phyloP scores from a whole-genome alignment of 139 green algal genomes.

The Auxenochlorella protothecoides region DNA sequence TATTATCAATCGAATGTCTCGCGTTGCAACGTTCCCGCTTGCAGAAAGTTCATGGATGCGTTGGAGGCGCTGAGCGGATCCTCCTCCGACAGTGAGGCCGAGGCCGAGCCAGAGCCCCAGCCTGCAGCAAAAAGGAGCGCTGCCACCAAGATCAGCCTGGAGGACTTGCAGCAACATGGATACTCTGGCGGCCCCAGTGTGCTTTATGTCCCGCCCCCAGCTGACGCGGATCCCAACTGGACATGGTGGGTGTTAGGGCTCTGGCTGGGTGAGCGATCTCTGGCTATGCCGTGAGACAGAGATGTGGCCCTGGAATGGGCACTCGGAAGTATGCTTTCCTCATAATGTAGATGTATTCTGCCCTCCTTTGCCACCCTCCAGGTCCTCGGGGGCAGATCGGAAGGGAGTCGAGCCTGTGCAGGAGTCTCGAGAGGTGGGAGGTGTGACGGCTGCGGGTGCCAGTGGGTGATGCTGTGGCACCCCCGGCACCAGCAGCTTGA shows the following conservation, averaged over 20 bases:
- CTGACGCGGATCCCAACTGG: not conserved
- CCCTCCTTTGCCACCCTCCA: not conserved
- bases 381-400: not conserved
- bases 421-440: too few relatives aligned
- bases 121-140: not conserved
- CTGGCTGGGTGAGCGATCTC: not conserved
- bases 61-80: too few relatives aligned
- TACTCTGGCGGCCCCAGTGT: not conserved
- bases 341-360: not conserved
- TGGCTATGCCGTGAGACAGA: not conserved
- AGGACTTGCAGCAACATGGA: constrained; percentile 3
- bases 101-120: not conserved
- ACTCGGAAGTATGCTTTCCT: not conserved
- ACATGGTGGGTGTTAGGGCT: not conserved
- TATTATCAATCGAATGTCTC: too few relatives aligned
- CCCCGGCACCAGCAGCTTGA: too few relatives aligned
- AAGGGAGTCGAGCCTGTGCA: not conserved
- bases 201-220: not conserved
- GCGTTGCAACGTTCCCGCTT: too few relatives aligned
- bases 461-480: too few relatives aligned
- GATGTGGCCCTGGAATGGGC: not conserved
- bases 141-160: not conserved
- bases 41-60: too few relatives aligned
- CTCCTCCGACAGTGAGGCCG: not conserved
- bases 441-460: too few relatives aligned